Evolutionary conservation across 1,284 basidiomycete species (phyloP).

Genomic region (Marasmius fiardii): DNA sequence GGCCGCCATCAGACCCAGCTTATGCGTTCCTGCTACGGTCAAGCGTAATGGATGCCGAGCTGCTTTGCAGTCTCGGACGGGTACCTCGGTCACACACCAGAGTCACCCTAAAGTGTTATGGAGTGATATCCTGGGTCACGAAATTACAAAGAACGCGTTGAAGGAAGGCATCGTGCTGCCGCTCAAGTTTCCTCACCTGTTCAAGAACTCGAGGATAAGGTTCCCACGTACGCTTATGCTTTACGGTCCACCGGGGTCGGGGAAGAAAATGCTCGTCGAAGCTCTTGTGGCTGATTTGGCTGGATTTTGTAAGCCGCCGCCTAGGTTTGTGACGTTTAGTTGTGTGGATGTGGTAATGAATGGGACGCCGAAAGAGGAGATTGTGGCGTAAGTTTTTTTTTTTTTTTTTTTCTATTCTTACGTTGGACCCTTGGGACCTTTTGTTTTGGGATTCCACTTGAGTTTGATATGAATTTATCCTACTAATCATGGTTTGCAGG

Average conservation of each 20-base stretch:
- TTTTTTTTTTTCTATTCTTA: neutral
- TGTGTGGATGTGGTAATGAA: neutral
- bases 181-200: slow-evolving; percentile 87
- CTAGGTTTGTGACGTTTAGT: slow-evolving; percentile 76
- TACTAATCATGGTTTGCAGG: too few relatives aligned
- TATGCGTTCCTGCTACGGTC: neutral
- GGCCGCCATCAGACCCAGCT: too few relatives aligned
- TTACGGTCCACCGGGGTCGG: slow-evolving; percentile 79
- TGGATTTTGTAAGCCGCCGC: slow-evolving; percentile 85
- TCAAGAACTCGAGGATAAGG: slow-evolving; percentile 83
- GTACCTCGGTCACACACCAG: neutral
- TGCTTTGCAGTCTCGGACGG: too few relatives aligned
- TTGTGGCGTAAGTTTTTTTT: neutral
- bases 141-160: slow-evolving; percentile 71
- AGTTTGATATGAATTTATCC: too few relatives aligned
- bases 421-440: too few relatives aligned
- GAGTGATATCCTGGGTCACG: neutral
- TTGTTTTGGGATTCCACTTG: too few relatives aligned
- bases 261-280: slow-evolving; percentile 81
- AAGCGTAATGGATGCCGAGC: too few relatives aligned
- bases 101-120: neutral
- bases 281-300: slow-evolving; percentile 89
- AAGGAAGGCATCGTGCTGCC: slow-evolving; percentile 90
- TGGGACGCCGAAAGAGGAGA: neutral
- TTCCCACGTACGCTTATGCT: slow-evolving; percentile 85